These are phyloP conservation scores for Mycena venus DNA, from an alignment of 768 basidiomycete species.

Conservation along the genomic window DNA sequence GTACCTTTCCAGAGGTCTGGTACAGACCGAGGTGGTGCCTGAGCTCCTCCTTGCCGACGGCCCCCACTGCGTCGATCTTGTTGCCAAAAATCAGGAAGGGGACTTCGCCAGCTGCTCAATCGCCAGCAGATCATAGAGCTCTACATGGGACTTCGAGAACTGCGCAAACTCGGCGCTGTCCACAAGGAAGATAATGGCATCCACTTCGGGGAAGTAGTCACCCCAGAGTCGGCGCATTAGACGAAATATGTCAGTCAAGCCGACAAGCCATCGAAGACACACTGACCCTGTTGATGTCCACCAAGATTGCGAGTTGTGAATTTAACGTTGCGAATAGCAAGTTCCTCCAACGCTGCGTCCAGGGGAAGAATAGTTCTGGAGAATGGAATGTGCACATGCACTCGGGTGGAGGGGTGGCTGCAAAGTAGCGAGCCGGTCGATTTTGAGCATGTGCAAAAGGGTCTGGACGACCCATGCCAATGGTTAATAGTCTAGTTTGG, in stretches of 20 bases:
- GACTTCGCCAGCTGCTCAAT: conserved; percentile 97
- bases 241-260: conserved; percentile 10
- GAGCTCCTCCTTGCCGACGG: conserved; percentile 97
- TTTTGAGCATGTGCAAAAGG: conserved; percentile 96
- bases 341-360: conserved; percentile 93
- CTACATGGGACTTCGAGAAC: conserved; percentile 95
- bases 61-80: conserved; percentile 99
- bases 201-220: conserved; percentile 99
- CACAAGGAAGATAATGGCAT: conserved; percentile 99
- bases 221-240: conserved; percentile 97
- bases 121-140: conserved; percentile 94
- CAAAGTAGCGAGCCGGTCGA: conserved; percentile 95
- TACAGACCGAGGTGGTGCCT: conserved; percentile 95
- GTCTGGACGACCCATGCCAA: conserved; percentile 15
- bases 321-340: conserved; percentile 98
- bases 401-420: conserved; percentile 99
- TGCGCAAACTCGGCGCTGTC: conserved; percentile 98
- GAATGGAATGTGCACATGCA: conserved; percentile 55
- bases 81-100: conserved; percentile 99
- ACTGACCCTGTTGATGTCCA: conserved; percentile 93
- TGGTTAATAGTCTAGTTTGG: background rate
- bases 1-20: conserved; percentile 99
- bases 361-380: conserved; percentile 2
- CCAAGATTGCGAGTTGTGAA: conserved; percentile 99
- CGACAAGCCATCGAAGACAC: background rate